Evolutionary conservation across 1,284 basidiomycete species (phyloP), one percentile per base, ranked within the genome.

Genomic region (Thecaphora thlaspeos): DNA sequence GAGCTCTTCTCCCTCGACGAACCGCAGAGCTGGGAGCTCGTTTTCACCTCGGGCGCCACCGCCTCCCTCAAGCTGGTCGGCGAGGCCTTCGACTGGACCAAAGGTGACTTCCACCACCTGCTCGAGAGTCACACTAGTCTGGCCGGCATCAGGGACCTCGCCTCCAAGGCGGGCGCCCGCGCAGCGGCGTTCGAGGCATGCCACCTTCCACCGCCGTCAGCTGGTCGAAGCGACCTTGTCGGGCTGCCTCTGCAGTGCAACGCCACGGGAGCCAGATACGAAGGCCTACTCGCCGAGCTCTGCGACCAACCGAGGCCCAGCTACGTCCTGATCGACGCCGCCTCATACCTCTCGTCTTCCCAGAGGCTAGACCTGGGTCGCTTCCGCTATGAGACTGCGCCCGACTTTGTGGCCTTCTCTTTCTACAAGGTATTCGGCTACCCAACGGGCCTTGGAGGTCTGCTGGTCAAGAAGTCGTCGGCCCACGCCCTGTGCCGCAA

Each of bases 1-100:
- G 55, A 74, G 22, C 46, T 79, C 11, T 79, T 78, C 30, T 62
- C 61, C 30, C 54, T 78, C 5, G 46, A 60, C 34, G 48, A 54
- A 5, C 43, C 46, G 2, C 50, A 60, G 43, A 36, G 61, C 18
- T 71, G 69, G 67, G 60, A 70, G 21, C 50, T 70, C 14, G 46
- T 71, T 11, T 70, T 71, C 47, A 71, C 66, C 22, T 49, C 59
- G 11, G 65, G 66, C 43, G 53, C 69, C 19, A 71, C 69, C 0
- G 67, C 63, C 23, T 51, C 55, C 17, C 54, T 71, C 23, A 61
- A 70, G 46, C 51, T 63, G 10, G 63, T 64, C 12, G 69, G 53
- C n/a, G 60, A 69, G 40, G 43, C 42, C 4, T 67, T 70, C n/a
- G 58, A 67, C 19, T 71, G 61, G 52, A 4, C 18, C 23, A 1